These are phyloP conservation scores for Annulohypoxylon moriforme DNA, from an alignment of 495 filamentous ascomycete genomes.

Conservation along the genomic window DNA sequence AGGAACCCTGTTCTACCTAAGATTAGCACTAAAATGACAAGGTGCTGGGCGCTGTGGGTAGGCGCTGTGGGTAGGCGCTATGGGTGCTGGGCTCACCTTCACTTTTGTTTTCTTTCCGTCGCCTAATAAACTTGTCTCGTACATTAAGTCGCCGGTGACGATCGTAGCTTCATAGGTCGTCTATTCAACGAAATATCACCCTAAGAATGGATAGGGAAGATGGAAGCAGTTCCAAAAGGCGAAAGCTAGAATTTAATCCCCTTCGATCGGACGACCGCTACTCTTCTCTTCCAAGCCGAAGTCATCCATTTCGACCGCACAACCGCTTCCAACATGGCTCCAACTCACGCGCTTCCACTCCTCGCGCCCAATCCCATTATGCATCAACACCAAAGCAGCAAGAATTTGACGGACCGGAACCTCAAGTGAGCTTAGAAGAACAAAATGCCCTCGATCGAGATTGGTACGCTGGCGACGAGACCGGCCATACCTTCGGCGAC, in stretches of 20 bases:
- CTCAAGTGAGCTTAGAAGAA: constrained; percentile 58
- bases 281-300: constrained; percentile 64
- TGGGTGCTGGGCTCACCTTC: background rate
- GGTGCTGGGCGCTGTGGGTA: background rate
- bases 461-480: constrained; percentile 86
- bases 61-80: background rate
- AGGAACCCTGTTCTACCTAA: background rate
- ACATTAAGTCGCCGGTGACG: background rate
- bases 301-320: constrained; percentile 50
- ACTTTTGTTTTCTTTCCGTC: constrained; percentile 27
- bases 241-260: constrained; percentile 70
- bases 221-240: constrained; percentile 68
- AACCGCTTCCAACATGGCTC: constrained; percentile 48
- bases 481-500: constrained; percentile 79
- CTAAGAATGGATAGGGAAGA: constrained; percentile 53
- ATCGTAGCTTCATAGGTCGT: background rate
- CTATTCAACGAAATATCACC: constrained; percentile 26
- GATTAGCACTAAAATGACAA: background rate
- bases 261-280: constrained; percentile 67
- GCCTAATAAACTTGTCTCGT: background rate
- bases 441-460: constrained; percentile 82
- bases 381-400: constrained; percentile 61
- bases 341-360: constrained; percentile 59
- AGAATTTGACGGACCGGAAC: constrained; percentile 66
- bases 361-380: constrained; percentile 58